Evolutionary conservation across 1,139 yeast species (phyloP).

Genomic region (Diutina rugosa): DNA sequence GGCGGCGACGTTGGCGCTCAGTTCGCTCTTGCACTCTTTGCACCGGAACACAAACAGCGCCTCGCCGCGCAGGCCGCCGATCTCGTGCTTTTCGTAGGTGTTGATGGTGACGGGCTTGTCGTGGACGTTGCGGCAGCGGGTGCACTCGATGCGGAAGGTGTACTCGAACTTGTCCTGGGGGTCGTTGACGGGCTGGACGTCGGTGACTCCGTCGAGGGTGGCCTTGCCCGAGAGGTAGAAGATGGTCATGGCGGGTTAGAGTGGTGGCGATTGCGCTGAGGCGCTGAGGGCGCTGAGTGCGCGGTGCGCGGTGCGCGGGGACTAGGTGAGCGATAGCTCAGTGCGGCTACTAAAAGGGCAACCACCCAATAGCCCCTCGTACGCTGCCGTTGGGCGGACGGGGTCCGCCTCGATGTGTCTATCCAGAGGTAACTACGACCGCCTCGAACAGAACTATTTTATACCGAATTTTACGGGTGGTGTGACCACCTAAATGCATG

Average conservation of each 20-base stretch:
- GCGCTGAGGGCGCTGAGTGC: no score
- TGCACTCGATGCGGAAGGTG: slow-evolving; percentile 62
- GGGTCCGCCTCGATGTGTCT: no score
- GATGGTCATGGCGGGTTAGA: neutral
- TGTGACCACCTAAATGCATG: no score
- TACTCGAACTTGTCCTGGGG: slow-evolving; percentile 56
- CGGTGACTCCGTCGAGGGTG: slow-evolving; percentile 50
- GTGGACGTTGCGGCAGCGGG: slow-evolving; percentile 69
- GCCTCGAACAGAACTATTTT: no score
- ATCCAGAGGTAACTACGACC: no score
- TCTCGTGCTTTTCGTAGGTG: slow-evolving; percentile 45
- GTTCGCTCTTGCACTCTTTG: slow-evolving; percentile 41
- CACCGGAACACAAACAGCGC: slow-evolving; percentile 81
- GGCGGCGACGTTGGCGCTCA: slow-evolving; percentile 23
- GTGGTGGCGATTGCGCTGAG: neutral
- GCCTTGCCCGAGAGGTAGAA: slow-evolving; percentile 28
- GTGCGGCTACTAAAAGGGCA: no score
- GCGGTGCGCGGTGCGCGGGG: no score
- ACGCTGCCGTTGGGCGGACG: no score
- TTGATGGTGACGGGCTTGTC: slow-evolving; percentile 65
- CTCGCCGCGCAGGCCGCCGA: slow-evolving; percentile 66
- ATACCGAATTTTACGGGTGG: no score
- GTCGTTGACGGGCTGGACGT: slow-evolving; percentile 51
- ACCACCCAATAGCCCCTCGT: no score
- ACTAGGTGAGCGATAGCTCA: no score